Evolutionary conservation across 2,329 filamentous ascomycete genomes (phyloP).

Genomic region (Fusarium begoniae): DNA sequence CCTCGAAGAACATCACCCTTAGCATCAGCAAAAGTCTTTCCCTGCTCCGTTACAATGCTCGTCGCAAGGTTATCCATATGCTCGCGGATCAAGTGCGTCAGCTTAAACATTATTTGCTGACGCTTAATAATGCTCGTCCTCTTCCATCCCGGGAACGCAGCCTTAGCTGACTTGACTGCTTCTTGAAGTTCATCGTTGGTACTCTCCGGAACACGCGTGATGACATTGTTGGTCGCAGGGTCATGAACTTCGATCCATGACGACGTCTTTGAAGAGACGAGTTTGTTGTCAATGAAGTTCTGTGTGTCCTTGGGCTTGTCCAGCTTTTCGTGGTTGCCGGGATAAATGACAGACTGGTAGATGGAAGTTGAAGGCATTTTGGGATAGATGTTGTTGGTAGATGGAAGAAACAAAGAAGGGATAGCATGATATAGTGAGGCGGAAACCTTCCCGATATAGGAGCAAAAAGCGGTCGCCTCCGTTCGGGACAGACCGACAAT

Average conservation of each 20-base stretch:
- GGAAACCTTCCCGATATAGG: conserved; percentile 25
- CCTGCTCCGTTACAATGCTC: conserved; percentile 80
- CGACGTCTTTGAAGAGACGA: conserved; percentile 68
- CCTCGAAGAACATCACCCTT: conserved; percentile 78
- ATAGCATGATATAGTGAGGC: background rate
- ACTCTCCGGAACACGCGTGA: conserved; percentile 79
- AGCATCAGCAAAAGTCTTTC: conserved; percentile 81
- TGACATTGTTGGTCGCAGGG: conserved; percentile 80
- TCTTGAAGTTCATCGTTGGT: conserved; percentile 75
- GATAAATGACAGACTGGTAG: conserved; percentile 32
- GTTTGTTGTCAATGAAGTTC: conserved; percentile 79
- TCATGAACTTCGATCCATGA: conserved; percentile 79
- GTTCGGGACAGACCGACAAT: conserved; percentile 25
- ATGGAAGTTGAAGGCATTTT: conserved; percentile 30
- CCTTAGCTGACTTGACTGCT: conserved; percentile 74
- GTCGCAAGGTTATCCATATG: conserved; percentile 81
- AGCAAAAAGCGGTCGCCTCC: conserved; percentile 24
- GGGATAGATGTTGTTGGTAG: background rate
- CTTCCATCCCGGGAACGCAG: conserved; percentile 75
- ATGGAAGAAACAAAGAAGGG: background rate
- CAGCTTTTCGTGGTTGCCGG: conserved; percentile 39
- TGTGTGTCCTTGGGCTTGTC: conserved; percentile 63
- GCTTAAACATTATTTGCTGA: conserved; percentile 83
- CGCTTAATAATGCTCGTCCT: conserved; percentile 71
- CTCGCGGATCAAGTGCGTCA: conserved; percentile 76